Percentiles rank a stretch among this genome's conserved stretches.
phyloP scores from a whole-genome alignment of 306 rosid species.

The Chamaecrista fasciculata region DNA sequence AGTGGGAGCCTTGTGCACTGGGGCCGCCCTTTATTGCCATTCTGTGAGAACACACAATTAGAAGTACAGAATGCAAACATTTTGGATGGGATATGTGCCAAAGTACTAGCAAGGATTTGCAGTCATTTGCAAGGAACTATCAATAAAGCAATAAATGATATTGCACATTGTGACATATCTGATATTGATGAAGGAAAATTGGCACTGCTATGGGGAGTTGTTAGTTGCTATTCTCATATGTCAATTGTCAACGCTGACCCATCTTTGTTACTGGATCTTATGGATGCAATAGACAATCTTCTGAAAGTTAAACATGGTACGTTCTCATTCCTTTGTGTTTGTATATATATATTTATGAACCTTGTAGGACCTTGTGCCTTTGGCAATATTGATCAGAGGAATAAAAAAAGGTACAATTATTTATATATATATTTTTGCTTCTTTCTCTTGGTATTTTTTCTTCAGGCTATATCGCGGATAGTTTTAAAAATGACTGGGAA shows the following conservation, averaged over 20 bases:
- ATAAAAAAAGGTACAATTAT: not conserved
- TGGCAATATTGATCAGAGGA: constrained; percentile 11
- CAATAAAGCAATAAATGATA: constrained; percentile 38
- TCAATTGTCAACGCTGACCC: constrained; percentile 36
- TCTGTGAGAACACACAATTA: constrained; percentile 50
- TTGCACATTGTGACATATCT: constrained; percentile 31
- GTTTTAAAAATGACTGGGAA: constrained; percentile 49
- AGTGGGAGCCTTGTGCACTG: too few relatives aligned
- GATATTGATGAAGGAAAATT: constrained; percentile 48
- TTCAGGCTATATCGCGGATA: constrained; percentile 41
- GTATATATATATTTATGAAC: constrained; percentile 5
- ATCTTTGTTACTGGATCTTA: constrained; percentile 55
- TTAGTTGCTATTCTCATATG: constrained; percentile 67
- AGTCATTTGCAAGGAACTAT: constrained; percentile 46
- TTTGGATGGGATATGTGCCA: constrained; percentile 34
- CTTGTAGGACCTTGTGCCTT: not conserved
- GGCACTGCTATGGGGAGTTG: constrained; percentile 72
- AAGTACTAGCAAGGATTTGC: constrained; percentile 50
- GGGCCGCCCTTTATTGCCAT: constrained; percentile 58
- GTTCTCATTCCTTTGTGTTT: constrained; percentile 22
- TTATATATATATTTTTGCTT: not conserved
- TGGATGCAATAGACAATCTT: constrained; percentile 58
- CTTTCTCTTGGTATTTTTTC: not conserved
- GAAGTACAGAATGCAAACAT: constrained; percentile 35
- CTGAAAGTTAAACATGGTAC: constrained; percentile 52